Conservation (phyloP, 164 flowering plant genomes). For the Tetracentron sinense region DNA sequence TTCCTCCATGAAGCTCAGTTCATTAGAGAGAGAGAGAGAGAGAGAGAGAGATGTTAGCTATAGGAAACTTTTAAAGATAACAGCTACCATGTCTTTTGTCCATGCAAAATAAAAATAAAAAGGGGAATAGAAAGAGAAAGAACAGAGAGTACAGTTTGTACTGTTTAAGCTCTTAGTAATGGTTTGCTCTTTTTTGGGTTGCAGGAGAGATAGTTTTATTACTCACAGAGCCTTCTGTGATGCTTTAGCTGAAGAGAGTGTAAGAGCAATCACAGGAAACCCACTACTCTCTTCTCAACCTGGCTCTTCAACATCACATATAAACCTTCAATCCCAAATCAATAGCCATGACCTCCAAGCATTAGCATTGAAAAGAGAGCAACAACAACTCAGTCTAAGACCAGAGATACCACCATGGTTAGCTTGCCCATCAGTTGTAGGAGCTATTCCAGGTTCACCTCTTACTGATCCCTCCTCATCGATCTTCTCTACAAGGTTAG, state of each 20-base stretch:
- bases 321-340: conserved; percentile 28
- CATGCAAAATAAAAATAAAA: conserved; percentile 9
- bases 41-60: background rate
- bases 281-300: conserved; percentile 28
- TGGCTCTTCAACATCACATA: conserved; percentile 20
- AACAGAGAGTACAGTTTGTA: conserved; percentile 15
- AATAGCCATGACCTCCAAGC: conserved; percentile 28
- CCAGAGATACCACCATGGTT: conserved; percentile 61
- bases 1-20: background rate
- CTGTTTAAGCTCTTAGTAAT: conserved; percentile 20
- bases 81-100: conserved; percentile 22
- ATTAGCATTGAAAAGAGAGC: conserved; percentile 50
- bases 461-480: conserved; percentile 29
- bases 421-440: conserved; percentile 24
- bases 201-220: conserved; percentile 94
- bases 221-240: conserved; percentile 97
- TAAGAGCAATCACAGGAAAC: conserved; percentile 40
- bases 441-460: conserved; percentile 18
- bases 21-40: conserved; percentile 9
- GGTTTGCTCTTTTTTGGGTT: conserved; percentile 12
- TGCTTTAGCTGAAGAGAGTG: conserved; percentile 90
- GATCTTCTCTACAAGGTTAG: conserved; percentile 28
- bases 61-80: conserved; percentile 17
- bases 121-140: conserved; percentile 13
- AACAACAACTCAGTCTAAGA: conserved; percentile 28